Conservation (phyloP, 179 eudicot species). For the Spergularia azorica region DNA sequence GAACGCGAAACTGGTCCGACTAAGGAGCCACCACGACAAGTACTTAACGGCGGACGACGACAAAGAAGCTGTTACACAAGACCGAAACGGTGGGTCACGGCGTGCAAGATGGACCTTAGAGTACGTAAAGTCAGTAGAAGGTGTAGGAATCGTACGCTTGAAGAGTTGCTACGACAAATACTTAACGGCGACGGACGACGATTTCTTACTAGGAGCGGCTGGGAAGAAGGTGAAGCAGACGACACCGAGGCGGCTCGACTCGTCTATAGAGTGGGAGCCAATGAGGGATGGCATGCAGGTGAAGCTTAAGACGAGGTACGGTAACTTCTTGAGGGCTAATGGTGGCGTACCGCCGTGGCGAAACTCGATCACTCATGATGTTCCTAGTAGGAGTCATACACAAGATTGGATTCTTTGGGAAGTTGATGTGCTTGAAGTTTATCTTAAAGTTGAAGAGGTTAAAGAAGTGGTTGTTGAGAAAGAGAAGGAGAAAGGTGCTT, state of each 20-base stretch:
- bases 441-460: conserved; percentile 15
- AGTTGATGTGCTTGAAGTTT: conserved; percentile 44
- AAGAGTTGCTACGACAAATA: conserved; percentile 71
- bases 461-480: not conserved
- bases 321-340: conserved; percentile 45
- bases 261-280: conserved; percentile 56
- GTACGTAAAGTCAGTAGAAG: conserved; percentile 31
- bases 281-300: conserved; percentile 34
- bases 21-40: conserved; percentile 58
- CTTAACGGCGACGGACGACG: conserved; percentile 71
- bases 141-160: conserved; percentile 46
- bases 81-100: conserved; percentile 37
- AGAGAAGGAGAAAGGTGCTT: not conserved
- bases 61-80: conserved; percentile 48
- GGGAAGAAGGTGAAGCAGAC: conserved; percentile 81
- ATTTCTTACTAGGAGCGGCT: conserved; percentile 70
- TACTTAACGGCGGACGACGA: conserved; percentile 56
- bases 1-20: conserved; percentile 53
- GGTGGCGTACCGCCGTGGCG: conserved; percentile 54
- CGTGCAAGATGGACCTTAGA: conserved; percentile 58
- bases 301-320: conserved; percentile 39
- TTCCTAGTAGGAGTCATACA: conserved; percentile 41
- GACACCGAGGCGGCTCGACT: conserved; percentile 53
- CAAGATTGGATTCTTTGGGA: conserved; percentile 57
- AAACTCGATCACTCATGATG: conserved; percentile 49